These are phyloP conservation scores for Tetraselmis striata DNA, from an alignment of 139 green algal genomes.

Conservation along the genomic window DNA sequence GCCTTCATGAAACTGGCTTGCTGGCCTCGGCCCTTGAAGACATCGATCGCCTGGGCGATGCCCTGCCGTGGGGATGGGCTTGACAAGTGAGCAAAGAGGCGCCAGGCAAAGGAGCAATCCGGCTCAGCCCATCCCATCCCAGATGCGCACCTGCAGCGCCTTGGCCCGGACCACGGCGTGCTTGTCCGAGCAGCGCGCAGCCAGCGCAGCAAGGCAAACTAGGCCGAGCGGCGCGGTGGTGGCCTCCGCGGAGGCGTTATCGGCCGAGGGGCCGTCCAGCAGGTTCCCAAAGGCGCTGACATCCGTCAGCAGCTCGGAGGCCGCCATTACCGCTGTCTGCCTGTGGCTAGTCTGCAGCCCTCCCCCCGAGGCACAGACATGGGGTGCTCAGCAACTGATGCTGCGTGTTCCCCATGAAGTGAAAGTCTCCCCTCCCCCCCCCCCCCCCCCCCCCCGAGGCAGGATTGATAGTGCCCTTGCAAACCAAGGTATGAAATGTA, in stretches of 20 bases:
- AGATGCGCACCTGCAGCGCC: constrained; percentile 38
- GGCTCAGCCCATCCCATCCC: constrained; percentile 23
- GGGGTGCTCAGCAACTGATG: too few species aligned
- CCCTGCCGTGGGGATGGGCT: too few species aligned
- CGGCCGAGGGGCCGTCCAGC: not conserved
- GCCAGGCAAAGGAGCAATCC: not conserved
- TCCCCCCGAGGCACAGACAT: too few species aligned
- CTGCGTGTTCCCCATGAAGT: too few species aligned
- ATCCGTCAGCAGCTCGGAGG: not conserved
- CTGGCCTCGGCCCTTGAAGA: constrained; percentile 4
- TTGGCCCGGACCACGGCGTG: constrained; percentile 39
- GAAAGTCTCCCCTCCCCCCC: too few species aligned
- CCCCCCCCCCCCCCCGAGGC: too few species aligned
- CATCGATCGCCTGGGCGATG: too few species aligned
- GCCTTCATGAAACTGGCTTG: constrained; percentile 14
- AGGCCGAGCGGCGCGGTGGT: not conserved
- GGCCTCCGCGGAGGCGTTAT: not conserved
- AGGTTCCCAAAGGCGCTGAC: not conserved
- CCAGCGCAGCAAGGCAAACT: not conserved
- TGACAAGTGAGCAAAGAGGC: too few species aligned
- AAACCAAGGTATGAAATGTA: too few species aligned
- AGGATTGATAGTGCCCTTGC: too few species aligned
- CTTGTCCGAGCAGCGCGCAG: constrained; percentile 27
- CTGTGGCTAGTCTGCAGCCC: not conserved
- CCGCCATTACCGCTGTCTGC: not conserved